phyloP scores from a whole-genome alignment of 2,329 filamentous ascomycete species.

The Sarocladiaceae sp. region DNA sequence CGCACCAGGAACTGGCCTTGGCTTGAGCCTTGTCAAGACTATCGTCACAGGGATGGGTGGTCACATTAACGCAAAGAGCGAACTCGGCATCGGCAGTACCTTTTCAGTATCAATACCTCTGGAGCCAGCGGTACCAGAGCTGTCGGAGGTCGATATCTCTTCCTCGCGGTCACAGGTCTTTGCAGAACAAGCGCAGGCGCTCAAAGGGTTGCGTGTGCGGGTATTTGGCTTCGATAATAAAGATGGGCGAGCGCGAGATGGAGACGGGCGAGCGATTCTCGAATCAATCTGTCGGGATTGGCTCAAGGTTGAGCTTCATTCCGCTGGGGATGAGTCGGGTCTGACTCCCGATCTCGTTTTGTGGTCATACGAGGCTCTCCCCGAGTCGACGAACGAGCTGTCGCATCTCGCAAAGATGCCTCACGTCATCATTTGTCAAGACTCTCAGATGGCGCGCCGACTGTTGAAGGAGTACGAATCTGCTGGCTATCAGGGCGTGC shows the following conservation, averaged over 20 bases:
- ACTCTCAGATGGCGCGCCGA: slow-evolving; percentile 24
- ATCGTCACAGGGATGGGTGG: slow-evolving; percentile 59
- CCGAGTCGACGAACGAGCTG: slow-evolving; percentile 4
- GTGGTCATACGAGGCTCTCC: slow-evolving; percentile 16
- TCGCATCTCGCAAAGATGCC: slow-evolving; percentile 13
- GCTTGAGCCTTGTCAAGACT: slow-evolving; percentile 57
- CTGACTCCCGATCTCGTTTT: slow-evolving; percentile 22
- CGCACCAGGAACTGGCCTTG: slow-evolving; percentile 57
- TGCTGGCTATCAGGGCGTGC: slow-evolving; percentile 18
- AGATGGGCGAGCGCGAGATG: slow-evolving; percentile 7
- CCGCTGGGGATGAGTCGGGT: slow-evolving; percentile 9
- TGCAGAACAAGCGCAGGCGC: slow-evolving; percentile 19
- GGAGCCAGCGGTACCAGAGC: slow-evolving; percentile 9
- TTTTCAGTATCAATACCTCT: slow-evolving; percentile 29
- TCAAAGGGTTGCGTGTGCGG: slow-evolving; percentile 27
- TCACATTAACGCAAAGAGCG: slow-evolving; percentile 50
- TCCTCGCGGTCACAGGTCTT: slow-evolving; percentile 22
- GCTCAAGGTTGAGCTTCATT: slow-evolving; percentile 26
- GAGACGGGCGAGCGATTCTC: slow-evolving; percentile 16
- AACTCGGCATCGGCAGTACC: slow-evolving; percentile 30
- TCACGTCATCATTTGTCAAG: slow-evolving; percentile 28
- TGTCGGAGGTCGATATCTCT: slow-evolving; percentile 2
- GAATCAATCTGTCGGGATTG: slow-evolving; percentile 26
- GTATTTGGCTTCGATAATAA: slow-evolving; percentile 18
- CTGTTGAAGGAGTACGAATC: slow-evolving; percentile 16